Base-by-base conservation (phyloP, 805 yeast genomes). In the Yarrowia alimentaria region DNA sequence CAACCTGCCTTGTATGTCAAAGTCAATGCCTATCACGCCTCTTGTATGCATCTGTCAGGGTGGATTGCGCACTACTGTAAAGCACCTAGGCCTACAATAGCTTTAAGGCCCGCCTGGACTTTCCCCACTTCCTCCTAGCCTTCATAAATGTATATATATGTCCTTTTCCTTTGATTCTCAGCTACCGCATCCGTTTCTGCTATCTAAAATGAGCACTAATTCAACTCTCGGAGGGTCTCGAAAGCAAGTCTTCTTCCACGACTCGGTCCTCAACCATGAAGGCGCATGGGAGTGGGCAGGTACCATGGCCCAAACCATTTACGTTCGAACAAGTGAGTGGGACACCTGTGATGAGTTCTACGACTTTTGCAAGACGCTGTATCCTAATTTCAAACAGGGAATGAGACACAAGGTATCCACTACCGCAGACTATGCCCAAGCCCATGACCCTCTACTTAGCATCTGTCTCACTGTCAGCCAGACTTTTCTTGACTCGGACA, bases 251-350 rank as follows among this genome's bases (percentile, higher is more conserved):
- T 37, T 17, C 43, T 37, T 37, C 43, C 25, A 37, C 11, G 43
- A 37, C 43, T 17, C 43, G 4, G 30, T 37, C 3, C 11, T 37
- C 30, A 37, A 37, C 30, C 43, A 37, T 12, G 22, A 37, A 17
- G 43, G 43, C 10, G 12, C 24, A 37, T 37, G 43, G 43, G 43
- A 37, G n/a, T 37, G 43, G 43, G 14, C 43, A 4, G 43, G 43
- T 1, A 30, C 25, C 5, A 37, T 24, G 43, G 21, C 22, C 5
- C 21, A 8, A 16, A 37, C 43, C 8, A 17, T 25, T 5, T 37
- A 24, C 5, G 43, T 37, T 8, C 11, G 43, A 24, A 17, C 30
- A 1, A 37, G 30, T 6, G 43, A 37, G 16, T 37, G 43, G 43
- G 43, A 37, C 30, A 24, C 30, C 12, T 13, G 20, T 24, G 43